phyloP scores from a whole-genome alignment of 163 green algal species.

The Smithsoniella earleae region DNA sequence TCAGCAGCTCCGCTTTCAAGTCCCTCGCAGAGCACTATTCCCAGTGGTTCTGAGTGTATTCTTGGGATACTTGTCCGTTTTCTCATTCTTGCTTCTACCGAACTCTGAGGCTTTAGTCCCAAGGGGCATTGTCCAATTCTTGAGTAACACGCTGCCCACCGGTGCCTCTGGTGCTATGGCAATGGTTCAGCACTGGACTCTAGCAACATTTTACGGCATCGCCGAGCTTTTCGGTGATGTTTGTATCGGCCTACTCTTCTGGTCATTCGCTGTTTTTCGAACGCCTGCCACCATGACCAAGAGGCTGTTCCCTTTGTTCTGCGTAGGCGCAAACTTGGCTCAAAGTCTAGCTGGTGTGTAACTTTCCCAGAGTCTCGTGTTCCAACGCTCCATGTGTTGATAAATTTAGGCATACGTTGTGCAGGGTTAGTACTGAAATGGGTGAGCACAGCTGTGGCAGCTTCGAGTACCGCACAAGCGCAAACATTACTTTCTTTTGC shows the following conservation, averaged over 20 bases:
- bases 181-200: not conserved
- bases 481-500: not conserved
- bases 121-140: too few relatives aligned
- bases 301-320: conserved; percentile 87
- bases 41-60: not conserved
- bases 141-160: too few relatives aligned
- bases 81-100: too few relatives aligned
- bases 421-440: not conserved
- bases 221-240: conserved; percentile 92
- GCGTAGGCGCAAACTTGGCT: conserved; percentile 85
- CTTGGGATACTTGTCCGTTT: not conserved
- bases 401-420: not conserved
- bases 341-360: conserved; percentile 69
- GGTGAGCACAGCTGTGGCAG: too few relatives aligned
- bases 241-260: conserved; percentile 87
- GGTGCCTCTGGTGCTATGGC: too few relatives aligned
- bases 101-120: too few relatives aligned
- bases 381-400: not conserved
- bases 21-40: not conserved
- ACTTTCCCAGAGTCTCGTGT: conserved; percentile 27
- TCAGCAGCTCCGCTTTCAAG: not conserved
- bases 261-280: conserved; percentile 88
- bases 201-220: conserved; percentile 70
- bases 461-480: too few relatives aligned
- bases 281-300: conserved; percentile 72